A percentile compares a stretch with the other conserved stretches of the same genome.
These are phyloP conservation scores for Inosperma sp. DNA, from an alignment of 768 basidiomycete species.

Conservation along the genomic window DNA sequence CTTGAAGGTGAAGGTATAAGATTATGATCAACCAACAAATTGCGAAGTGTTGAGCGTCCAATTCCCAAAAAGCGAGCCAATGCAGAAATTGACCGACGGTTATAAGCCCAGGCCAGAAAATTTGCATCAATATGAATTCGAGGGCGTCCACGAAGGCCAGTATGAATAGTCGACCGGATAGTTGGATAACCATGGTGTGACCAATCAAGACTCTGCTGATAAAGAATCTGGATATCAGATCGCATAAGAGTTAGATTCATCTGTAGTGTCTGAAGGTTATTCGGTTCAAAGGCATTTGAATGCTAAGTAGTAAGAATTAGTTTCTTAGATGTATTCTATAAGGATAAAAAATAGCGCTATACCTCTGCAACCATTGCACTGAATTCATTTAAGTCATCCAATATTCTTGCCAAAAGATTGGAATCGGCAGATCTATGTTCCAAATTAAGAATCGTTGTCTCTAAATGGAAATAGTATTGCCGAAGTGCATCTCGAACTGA, in stretches of 20 bases:
- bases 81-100: neutral
- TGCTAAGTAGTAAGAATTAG: neutral
- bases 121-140: neutral
- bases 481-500: neutral
- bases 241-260: constrained; percentile 4
- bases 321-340: neutral
- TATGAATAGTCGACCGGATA: neutral
- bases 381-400: neutral
- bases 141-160: constrained; percentile 3
- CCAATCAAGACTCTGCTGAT: neutral
- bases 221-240: neutral
- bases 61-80: neutral
- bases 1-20: neutral
- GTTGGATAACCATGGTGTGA: neutral
- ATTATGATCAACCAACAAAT: neutral
- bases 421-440: neutral
- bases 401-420: neutral
- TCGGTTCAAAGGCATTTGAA: neutral
- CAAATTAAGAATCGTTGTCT: neutral
- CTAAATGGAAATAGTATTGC: neutral
- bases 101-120: constrained; percentile 5
- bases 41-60: neutral
- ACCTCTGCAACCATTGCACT: neutral
- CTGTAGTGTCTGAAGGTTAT: neutral
- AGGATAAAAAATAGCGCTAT: neutral